These are phyloP conservation scores for Candida broadrunensis DNA, from an alignment of 805 yeast genomes.

Conservation along the genomic window DNA sequence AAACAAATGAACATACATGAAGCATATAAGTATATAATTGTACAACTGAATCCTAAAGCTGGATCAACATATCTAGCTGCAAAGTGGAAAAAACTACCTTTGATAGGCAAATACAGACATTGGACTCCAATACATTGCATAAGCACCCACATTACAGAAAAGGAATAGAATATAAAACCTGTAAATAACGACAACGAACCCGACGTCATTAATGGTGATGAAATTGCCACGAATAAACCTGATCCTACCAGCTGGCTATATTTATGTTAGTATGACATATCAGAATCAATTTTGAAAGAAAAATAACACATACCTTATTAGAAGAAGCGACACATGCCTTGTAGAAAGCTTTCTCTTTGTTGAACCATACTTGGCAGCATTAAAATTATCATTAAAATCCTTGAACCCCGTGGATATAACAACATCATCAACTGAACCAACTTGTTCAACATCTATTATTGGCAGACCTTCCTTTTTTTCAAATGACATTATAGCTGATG, in stretches of 20 bases:
- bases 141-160: slow-evolving; percentile 30
- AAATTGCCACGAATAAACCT: slow-evolving; percentile 32
- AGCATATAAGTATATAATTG: slow-evolving; percentile 31
- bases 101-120: slow-evolving; percentile 34
- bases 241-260: too few relatives aligned
- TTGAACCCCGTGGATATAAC: slow-evolving; percentile 7
- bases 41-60: slow-evolving; percentile 32
- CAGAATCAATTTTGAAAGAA: too few relatives aligned
- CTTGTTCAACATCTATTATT: background rate
- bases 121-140: slow-evolving; percentile 37
- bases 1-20: slow-evolving; percentile 31
- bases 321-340: slow-evolving; percentile 33
- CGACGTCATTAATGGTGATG: slow-evolving; percentile 25
- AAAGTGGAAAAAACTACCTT: slow-evolving; percentile 32
- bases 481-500: background rate
- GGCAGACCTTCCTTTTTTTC: background rate
- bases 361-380: slow-evolving; percentile 24
- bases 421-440: background rate
- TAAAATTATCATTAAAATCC: slow-evolving; percentile 26
- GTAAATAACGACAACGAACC: slow-evolving; percentile 34
- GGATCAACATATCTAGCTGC: slow-evolving; percentile 36
- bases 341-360: slow-evolving; percentile 26
- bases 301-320: too few relatives aligned
- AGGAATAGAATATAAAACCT: slow-evolving; percentile 28
- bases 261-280: too few relatives aligned